Evolutionary conservation across 2,329 filamentous ascomycete genomes (phyloP).

Genomic region (Coniella lustricola): DNA sequence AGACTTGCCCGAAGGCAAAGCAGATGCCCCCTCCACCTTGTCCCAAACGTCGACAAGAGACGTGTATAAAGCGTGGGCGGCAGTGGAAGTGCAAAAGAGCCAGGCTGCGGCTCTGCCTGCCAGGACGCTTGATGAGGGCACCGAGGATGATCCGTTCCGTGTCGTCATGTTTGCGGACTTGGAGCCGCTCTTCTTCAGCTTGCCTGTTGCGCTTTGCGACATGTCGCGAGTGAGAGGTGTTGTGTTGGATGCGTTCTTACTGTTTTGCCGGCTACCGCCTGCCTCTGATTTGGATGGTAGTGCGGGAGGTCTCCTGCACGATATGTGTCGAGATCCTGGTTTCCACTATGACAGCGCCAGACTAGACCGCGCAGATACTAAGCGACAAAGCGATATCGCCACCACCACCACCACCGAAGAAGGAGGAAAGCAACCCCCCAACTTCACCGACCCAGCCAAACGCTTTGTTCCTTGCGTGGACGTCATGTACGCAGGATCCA

Average conservation of each 20-base stretch:
- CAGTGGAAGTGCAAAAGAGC: constrained; percentile 45
- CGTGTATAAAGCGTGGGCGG: constrained; percentile 44
- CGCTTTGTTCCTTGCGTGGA: constrained; percentile 35
- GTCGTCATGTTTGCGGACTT: constrained; percentile 77
- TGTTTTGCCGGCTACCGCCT: constrained; percentile 60
- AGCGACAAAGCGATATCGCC: background rate
- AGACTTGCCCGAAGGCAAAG: constrained; percentile 35
- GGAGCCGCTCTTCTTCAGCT: constrained; percentile 49
- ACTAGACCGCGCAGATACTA: constrained; percentile 19
- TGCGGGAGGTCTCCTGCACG: constrained; percentile 21
- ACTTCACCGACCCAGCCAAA: constrained; percentile 25
- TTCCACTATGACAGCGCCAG: constrained; percentile 28
- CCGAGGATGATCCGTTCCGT: constrained; percentile 75
- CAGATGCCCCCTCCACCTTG: constrained; percentile 16
- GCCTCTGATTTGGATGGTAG: constrained; percentile 21
- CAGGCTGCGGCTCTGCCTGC: constrained; percentile 54
- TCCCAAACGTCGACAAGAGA: constrained; percentile 35
- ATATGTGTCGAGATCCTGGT: constrained; percentile 48
- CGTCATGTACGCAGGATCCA: constrained; percentile 42
- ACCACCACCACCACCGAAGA: constrained; percentile 3
- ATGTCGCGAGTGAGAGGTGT: background rate
- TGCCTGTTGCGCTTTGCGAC: constrained; percentile 37
- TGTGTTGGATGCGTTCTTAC: constrained; percentile 41
- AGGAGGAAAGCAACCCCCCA: constrained; percentile 2
- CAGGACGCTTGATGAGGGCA: constrained; percentile 65